Evolutionary conservation across 192 early-diverging fungal species (phyloP).

Genomic region (Funneliformis mosseae): DNA sequence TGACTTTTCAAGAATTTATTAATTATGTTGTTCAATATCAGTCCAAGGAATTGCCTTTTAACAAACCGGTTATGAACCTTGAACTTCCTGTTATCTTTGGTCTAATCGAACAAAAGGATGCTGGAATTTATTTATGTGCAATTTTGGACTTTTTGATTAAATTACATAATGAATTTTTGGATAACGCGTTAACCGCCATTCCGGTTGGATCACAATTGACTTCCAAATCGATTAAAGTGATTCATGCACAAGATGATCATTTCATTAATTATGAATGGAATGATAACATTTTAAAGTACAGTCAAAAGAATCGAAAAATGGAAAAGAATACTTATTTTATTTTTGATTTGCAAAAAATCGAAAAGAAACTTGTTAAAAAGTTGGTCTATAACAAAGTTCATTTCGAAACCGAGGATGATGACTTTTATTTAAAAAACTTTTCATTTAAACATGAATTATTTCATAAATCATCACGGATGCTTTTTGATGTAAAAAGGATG

Average conservation of each 20-base stretch:
- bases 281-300: too few species aligned
- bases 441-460: neutral
- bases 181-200: too few species aligned
- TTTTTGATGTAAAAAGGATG: neutral
- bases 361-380: neutral
- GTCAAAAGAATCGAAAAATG: neutral
- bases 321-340: neutral
- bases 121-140: neutral
- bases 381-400: neutral
- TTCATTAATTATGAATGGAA: too few species aligned
- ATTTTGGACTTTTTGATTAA: neutral
- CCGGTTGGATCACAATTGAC: neutral
- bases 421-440: neutral
- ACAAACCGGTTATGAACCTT: neutral
- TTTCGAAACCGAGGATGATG: neutral
- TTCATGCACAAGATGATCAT: neutral
- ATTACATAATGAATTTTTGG: neutral
- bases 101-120: neutral
- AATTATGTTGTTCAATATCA: neutral
- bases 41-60: neutral
- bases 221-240: neutral
- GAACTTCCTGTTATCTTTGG: neutral
- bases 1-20: neutral
- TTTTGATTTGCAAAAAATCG: neutral
- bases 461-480: neutral